Base-by-base conservation (phyloP, 495 filamentous ascomycete genomes). In the Talaromyces thailandensis region DNA sequence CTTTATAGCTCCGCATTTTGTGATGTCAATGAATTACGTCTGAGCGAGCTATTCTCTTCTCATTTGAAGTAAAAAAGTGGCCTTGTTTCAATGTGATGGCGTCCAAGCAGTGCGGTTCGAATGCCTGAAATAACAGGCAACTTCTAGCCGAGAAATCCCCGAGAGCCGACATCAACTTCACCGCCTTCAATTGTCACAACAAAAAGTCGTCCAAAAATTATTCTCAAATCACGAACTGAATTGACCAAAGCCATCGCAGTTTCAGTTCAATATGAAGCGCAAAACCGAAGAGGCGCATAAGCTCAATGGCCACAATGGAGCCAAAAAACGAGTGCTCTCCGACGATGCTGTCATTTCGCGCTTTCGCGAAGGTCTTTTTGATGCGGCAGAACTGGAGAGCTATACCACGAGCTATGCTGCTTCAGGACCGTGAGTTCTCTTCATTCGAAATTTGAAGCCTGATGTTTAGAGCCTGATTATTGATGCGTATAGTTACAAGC, bases 361-460 rank as follows among this genome's bases (percentile, higher is more conserved):
- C 66, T 96, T 98, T 70, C 86, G 88, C 37, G 80, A 87, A 58
- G 88, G 85, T 6, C 81, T 96, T 16, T 94, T 96, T 71, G 88
- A 89, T 59, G 70, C 84, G 55, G 67, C 80, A 50, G 81, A 87
- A 57, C 80, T 89, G 58, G 70, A 85, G 65, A 80, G 83, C 65
- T 93, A 95, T 68, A 86, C 84, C 6, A 73, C 81, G 43, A 75
- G 80, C 69, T 96, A 96, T 75, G 82, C 85, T 61, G 69, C 80
- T 40, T 96, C 92, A 14, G 70, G 78, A 56, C 92, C 92, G 84
- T 87, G 78, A 52, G 81, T 32, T 31, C 14, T 40, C 24, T 53
- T 35, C 23, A 48, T 24, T 29, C 32, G 12, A 8, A 21, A 29
- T 1, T n/a, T 40, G 14, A n/a, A 16, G 14, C 6, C 4, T 40